A percentile compares a stretch with the other conserved stretches of the same genome.
Evolutionary conservation across 176 grass and related monocot genomes (phyloP).

Genomic region (Aegilops sharonensis): DNA sequence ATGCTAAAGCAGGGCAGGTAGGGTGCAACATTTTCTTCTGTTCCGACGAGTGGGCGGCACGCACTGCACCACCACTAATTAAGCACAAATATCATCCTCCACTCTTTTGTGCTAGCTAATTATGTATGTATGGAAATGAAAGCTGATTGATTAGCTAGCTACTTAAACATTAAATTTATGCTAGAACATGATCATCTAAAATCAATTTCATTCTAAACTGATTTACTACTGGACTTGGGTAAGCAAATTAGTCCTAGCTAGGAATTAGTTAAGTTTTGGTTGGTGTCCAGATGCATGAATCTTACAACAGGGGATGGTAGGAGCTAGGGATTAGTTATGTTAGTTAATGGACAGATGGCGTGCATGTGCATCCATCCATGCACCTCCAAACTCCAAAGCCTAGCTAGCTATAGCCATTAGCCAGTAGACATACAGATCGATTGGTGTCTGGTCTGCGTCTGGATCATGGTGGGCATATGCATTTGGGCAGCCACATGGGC

Average conservation of each 20-base stretch:
- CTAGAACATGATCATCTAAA: no score
- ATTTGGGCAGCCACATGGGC: slow-evolving; percentile 37
- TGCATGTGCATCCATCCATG: not conserved
- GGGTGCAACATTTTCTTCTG: not conserved
- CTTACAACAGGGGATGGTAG: not conserved
- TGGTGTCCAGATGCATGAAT: not conserved
- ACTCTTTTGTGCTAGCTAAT: not conserved
- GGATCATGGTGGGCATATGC: slow-evolving; percentile 10
- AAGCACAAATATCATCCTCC: not conserved
- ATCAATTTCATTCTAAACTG: no score
- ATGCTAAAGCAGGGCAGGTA: not conserved
- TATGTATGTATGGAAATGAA: no score
- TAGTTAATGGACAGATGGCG: slow-evolving; percentile 42
- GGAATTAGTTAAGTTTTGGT: not conserved
- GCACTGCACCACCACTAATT: no score
- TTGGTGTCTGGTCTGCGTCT: not conserved
- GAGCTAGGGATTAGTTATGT: slow-evolving; percentile 16
- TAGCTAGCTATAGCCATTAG: not conserved
- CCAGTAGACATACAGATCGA: not conserved
- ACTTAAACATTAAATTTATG: no score
- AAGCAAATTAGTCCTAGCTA: not conserved
- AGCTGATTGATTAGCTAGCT: no score
- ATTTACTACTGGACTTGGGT: no score
- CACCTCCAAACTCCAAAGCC: slow-evolving; percentile 23
- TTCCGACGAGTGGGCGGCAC: not conserved